Conservation (phyloP, 2,329 filamentous ascomycete genomes). For the Graphium sp. region DNA sequence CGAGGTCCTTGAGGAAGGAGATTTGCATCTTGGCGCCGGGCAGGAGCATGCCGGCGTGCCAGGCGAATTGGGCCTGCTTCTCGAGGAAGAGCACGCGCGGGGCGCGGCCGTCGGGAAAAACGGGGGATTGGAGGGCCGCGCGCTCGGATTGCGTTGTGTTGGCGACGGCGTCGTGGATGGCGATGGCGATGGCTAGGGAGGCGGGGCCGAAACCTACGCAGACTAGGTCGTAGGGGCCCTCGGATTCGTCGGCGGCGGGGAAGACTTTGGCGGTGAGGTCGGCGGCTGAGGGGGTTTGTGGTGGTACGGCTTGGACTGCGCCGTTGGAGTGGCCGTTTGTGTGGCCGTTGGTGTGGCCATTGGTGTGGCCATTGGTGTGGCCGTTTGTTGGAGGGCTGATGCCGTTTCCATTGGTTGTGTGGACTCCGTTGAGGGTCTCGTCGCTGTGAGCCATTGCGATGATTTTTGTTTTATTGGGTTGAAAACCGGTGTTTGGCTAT, state of each 20-base stretch:
- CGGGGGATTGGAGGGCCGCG: conserved; percentile 30
- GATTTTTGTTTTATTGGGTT: conserved; percentile 8
- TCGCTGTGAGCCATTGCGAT: conserved; percentile 20
- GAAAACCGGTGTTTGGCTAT: too few relatives aligned
- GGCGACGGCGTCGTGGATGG: conserved; percentile 79
- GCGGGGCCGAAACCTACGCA: conserved; percentile 90
- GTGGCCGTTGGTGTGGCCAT: conserved; percentile 7
- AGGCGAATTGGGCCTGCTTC: conserved; percentile 67
- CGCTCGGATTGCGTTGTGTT: too few relatives aligned
- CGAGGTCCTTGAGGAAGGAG: conserved; percentile 91
- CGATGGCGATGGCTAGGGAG: conserved; percentile 75
- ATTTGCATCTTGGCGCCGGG: conserved; percentile 95
- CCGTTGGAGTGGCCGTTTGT: conserved; percentile 6
- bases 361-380: conserved; percentile 8
- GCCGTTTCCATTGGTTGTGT: conserved; percentile 7
- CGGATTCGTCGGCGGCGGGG: conserved; percentile 34
- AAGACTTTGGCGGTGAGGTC: conserved; percentile 18
- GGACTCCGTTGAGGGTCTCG: conserved; percentile 11
- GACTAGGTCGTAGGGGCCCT: conserved; percentile 68
- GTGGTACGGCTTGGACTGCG: background rate
- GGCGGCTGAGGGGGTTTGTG: conserved; percentile 1
- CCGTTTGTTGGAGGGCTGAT: conserved; percentile 1
- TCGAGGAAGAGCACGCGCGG: conserved; percentile 79
- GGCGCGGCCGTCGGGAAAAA: conserved; percentile 18
- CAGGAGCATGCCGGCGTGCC: conserved; percentile 92